Percentiles rank a stretch among this genome's conserved stretches.
Conservation (phyloP, 495 filamentous ascomycete genomes). For the Penicillium cosmopolitanum region DNA sequence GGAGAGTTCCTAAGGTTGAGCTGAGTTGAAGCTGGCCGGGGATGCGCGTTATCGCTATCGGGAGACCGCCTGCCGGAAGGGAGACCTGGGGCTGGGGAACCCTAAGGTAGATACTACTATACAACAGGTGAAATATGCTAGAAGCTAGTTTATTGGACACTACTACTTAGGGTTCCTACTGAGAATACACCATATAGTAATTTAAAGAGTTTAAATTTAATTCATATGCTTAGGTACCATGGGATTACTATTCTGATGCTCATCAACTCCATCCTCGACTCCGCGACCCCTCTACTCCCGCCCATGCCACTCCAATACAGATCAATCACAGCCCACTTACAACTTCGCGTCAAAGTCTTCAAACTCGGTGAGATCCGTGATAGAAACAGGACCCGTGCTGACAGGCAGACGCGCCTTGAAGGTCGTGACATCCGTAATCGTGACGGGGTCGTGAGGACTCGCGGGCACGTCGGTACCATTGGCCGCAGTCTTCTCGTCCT, state of each 20-base stretch:
- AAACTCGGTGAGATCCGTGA: slow-evolving; percentile 77
- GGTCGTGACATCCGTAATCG: slow-evolving; percentile 73
- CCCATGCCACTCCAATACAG: slow-evolving; percentile 12
- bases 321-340: slow-evolving; percentile 38
- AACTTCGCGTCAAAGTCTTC: slow-evolving; percentile 82
- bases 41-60: slow-evolving; percentile 26
- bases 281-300: slow-evolving; percentile 8
- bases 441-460: slow-evolving; percentile 34
- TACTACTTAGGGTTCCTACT: too few species aligned
- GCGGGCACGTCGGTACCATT: slow-evolving; percentile 32
- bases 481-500: slow-evolving; percentile 23
- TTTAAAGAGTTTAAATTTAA: background rate
- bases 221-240: slow-evolving; percentile 3
- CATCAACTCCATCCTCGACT: slow-evolving; percentile 15
- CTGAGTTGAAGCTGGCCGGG: background rate
- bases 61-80: slow-evolving; percentile 18
- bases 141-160: too few species aligned
- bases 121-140: too few species aligned
- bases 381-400: slow-evolving; percentile 69
- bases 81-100: too few species aligned
- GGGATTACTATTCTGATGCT: slow-evolving; percentile 3
- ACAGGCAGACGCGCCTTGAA: slow-evolving; percentile 75
- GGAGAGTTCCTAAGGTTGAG: background rate
- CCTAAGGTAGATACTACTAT: too few species aligned
- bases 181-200: too few species aligned